Base-by-base conservation (phyloP, 2,329 filamentous ascomycete genomes). In the Diaporthe sp. region DNA sequence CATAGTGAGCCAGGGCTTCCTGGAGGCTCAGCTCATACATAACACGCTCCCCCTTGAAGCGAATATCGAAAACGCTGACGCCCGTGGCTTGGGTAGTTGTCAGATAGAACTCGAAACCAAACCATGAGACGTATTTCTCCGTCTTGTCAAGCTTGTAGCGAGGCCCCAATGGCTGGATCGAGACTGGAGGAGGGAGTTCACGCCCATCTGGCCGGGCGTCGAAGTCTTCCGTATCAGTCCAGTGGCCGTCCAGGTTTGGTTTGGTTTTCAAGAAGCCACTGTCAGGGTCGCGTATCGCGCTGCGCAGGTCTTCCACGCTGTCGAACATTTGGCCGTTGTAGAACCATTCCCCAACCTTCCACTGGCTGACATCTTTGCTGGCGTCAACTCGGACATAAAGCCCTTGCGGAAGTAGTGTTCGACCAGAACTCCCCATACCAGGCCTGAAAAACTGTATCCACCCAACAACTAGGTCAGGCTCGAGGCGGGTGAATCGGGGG, bases 71-170 rank as follows among this genome's bases (percentile, higher is more conserved):
- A 17, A 89, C 81, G 77, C 83, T 84, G 13, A 89, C 77, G 1
- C 87, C 88, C 1, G 86, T 84, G 3, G 85, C 82, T 55, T 85
- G 84, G 8, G 83, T 83, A 76, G 85, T 86, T 15, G 85, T 81
- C 31, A 89, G 81, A 80, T 88, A 90, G 80, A 90, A 89, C 4
- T 84, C 83, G 81, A 87, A 90, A 25, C 87, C 88, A 81, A 90
- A 86, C 84, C 86, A 90, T 75, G 87, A 86, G 49, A 90, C 83
- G 77, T 87, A 90, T 68, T 85, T 83, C 74, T 87, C 79, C 49
- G 85, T 80, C 39, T 77, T 73, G 77, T 90, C 88, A 19, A 90
- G 70, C 68, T 81, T 82, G 79, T 86, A 86, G 2, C 85, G 82
- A 77, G 84, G 85, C 44, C 85, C 85, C 3, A 83, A 83, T 2